Percentiles rank a stretch among this genome's conserved stretches.
Evolutionary conservation across 495 filamentous ascomycete species (phyloP).

Genomic region (Rusavskia elegans): DNA sequence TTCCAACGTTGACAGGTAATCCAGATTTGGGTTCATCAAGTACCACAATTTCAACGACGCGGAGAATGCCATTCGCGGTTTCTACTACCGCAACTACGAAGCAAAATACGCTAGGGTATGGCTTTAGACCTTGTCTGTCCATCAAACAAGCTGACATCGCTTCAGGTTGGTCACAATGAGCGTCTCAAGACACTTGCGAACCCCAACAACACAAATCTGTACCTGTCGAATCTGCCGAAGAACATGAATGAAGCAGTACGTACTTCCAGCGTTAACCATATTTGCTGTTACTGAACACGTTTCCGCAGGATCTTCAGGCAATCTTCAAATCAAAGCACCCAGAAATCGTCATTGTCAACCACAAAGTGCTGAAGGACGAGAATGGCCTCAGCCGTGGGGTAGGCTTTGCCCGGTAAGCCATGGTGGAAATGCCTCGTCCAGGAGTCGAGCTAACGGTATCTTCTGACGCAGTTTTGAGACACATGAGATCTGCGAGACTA

Average conservation of each 20-base stretch:
- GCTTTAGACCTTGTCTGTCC: slow-evolving; percentile 2
- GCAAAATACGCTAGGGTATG: slow-evolving; percentile 82
- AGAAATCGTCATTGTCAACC: slow-evolving; percentile 70
- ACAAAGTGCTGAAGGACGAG: slow-evolving; percentile 81
- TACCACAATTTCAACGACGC: slow-evolving; percentile 77
- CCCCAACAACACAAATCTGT: slow-evolving; percentile 78
- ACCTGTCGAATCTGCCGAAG: slow-evolving; percentile 87
- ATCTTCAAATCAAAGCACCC: slow-evolving; percentile 41
- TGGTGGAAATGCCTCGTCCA: not conserved
- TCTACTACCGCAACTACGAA: slow-evolving; percentile 86
- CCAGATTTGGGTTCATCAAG: slow-evolving; percentile 89
- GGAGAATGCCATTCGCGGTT: slow-evolving; percentile 90
- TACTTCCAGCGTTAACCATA: slow-evolving; percentile 1
- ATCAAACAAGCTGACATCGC: slow-evolving; percentile 9
- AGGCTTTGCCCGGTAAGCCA: slow-evolving; percentile 73
- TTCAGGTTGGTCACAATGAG: slow-evolving; percentile 85
- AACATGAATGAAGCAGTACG: slow-evolving; percentile 75
- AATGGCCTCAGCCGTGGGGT: slow-evolving; percentile 89
- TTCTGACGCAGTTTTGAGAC: slow-evolving; percentile 52
- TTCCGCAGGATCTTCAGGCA: slow-evolving; percentile 45
- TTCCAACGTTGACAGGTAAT: slow-evolving; percentile 3
- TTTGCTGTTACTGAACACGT: slow-evolving; percentile 21
- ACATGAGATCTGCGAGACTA: slow-evolving; percentile 71
- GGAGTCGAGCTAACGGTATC: not conserved
- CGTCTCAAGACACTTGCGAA: slow-evolving; percentile 87